phyloP scores from a whole-genome alignment of 805 yeast genomes.

The Spathaspora passalidarum region DNA sequence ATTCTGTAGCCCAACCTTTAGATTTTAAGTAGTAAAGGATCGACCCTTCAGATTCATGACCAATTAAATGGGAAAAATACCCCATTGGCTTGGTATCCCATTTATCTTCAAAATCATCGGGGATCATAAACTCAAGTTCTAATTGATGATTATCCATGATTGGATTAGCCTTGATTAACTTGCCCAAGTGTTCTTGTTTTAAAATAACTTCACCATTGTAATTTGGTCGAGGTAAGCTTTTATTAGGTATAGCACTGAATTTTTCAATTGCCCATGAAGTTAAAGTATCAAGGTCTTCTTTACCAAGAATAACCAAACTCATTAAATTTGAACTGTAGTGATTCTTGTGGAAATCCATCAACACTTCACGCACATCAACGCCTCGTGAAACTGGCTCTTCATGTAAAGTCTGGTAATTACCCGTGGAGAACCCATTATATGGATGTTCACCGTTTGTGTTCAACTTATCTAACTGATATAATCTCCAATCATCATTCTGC shows the following conservation, averaged over 20 bases:
- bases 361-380: constrained; percentile 74
- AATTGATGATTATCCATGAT: constrained; percentile 75
- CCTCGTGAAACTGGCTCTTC: constrained; percentile 58
- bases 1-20: constrained; percentile 72
- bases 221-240: constrained; percentile 39
- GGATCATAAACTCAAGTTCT: constrained; percentile 67
- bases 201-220: constrained; percentile 48
- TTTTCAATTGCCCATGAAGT: constrained; percentile 66
- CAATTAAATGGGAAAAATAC: constrained; percentile 77
- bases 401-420: constrained; percentile 74
- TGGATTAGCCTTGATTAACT: constrained; percentile 66
- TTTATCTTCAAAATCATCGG: constrained; percentile 58
- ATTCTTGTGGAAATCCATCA: constrained; percentile 67
- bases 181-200: constrained; percentile 46
- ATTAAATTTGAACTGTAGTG: constrained; percentile 84
- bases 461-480: constrained; percentile 78
- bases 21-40: constrained; percentile 66
- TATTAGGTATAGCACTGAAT: constrained; percentile 63
- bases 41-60: constrained; percentile 92
- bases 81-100: constrained; percentile 71
- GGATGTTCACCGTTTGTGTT: constrained; percentile 77
- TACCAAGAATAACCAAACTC: constrained; percentile 83
- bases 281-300: constrained; percentile 71
- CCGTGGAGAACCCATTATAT: constrained; percentile 84
- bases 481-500: constrained; percentile 86